Evolutionary conservation across 164 flowering plant species (phyloP).

Genomic region (Aristolochia fimbriata): DNA sequence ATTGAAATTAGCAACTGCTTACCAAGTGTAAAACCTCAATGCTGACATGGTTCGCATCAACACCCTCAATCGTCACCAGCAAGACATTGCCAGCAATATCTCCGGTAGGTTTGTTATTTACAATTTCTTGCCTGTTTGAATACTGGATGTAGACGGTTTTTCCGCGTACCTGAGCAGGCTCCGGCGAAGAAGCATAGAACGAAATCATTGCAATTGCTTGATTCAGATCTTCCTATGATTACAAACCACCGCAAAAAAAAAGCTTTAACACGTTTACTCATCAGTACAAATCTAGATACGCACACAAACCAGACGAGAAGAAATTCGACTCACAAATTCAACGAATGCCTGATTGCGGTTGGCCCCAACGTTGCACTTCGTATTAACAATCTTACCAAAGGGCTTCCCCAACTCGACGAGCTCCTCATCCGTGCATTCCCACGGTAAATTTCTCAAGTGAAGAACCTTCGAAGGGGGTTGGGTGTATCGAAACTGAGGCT

Average conservation of each 20-base stretch:
- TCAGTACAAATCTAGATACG: background rate
- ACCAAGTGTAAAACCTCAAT: constrained; percentile 95
- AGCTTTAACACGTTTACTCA: background rate
- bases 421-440: constrained; percentile 96
- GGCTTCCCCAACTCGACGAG: constrained; percentile 86
- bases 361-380: constrained; percentile 96
- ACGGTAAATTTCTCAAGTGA: constrained; percentile 90
- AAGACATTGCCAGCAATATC: constrained; percentile 94
- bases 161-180: constrained; percentile 96
- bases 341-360: constrained; percentile 87
- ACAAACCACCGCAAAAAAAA: background rate
- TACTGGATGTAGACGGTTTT: constrained; percentile 92
- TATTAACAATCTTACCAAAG: constrained; percentile 87
- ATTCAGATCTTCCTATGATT: constrained; percentile 63
- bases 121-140: constrained; percentile 94
- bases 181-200: constrained; percentile 90
- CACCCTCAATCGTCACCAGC: constrained; percentile 87
- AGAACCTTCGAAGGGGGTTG: constrained; percentile 96
- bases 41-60: constrained; percentile 85
- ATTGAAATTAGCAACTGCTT: constrained; percentile 21
- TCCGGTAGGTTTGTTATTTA: constrained; percentile 83
- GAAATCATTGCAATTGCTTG: constrained; percentile 97
- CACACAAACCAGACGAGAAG: background rate
- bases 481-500: constrained; percentile 88
- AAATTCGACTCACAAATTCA: constrained; percentile 62